These are phyloP conservation scores for Orychophragmus violaceus DNA, from an alignment of 345 rosid species.

Conservation along the genomic window DNA sequence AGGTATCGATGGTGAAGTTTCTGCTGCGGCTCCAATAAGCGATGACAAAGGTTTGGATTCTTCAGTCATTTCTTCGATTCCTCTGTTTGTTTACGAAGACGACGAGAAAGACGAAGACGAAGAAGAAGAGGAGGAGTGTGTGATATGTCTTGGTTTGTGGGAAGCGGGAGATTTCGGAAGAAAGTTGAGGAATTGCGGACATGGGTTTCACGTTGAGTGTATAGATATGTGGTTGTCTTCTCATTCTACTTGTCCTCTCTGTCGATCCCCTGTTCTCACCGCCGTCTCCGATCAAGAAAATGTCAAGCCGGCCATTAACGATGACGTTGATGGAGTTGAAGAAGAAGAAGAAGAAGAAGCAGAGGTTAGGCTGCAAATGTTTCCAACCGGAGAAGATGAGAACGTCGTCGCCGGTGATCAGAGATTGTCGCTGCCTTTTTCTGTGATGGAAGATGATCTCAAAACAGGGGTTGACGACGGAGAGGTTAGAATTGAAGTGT, in stretches of 20 bases:
- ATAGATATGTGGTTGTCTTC: conserved; percentile 80
- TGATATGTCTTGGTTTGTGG: conserved; percentile 57
- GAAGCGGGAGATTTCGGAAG: conserved; percentile 61
- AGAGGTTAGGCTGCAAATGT: conserved; percentile 14
- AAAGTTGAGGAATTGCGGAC: conserved; percentile 55
- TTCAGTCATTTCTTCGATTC: conserved; percentile 56
- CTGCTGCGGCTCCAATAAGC: background rate
- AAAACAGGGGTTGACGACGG: conserved; percentile 17
- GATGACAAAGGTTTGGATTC: conserved; percentile 53
- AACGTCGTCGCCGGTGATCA: background rate
- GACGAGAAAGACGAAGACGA: background rate
- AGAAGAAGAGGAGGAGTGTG: conserved; percentile 46
- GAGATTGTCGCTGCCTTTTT: background rate
- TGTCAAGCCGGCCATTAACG: conserved; percentile 14
- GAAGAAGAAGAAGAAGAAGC: background rate
- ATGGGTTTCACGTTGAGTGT: conserved; percentile 71
- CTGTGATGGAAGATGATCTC: conserved; percentile 2
- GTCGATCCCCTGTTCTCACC: conserved; percentile 39
- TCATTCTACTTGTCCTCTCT: conserved; percentile 64
- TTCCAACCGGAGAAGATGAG: conserved; percentile 18
- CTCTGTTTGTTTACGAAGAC: conserved; percentile 46
- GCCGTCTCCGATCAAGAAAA: background rate
- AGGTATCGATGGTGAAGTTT: conserved; percentile 5
- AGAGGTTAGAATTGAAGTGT: conserved; percentile 30
- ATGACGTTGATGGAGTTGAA: conserved; percentile 17